Evolutionary conservation across 805 yeast species (phyloP), one percentile per base, ranked within the genome.

Genomic region (Lipomyces spencermartinsiae): DNA sequence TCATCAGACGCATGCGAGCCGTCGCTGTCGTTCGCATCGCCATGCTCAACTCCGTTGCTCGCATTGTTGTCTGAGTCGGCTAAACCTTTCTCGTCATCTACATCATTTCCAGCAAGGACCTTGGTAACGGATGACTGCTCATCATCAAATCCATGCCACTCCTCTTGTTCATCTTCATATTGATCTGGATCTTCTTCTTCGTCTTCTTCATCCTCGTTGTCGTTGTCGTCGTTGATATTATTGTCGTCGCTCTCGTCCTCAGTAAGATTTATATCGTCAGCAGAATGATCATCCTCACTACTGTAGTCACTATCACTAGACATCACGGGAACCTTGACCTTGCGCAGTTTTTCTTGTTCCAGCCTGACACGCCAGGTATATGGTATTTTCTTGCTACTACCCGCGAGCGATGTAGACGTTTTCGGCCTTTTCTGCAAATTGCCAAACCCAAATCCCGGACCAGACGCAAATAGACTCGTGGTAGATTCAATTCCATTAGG

Each of bases 281-380:
- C 49, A 16, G 49, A 43, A 43, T 12, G 10, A 39, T 16, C n/a
- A 16, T 19, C 66, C n/a, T 16, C n/a, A 12, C n/a, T 22, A 34
- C 58, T 39, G 29, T 51, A 53, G 22, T 89, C 90, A 73, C 89
- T 94, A 62, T 80, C 77, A 2, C 49, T 43, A 43, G 16, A 86
- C 92, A 60, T 88, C 92, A 58, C 88, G 92, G 3, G 64, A 37
- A 82, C 79, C 64, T 82, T 74, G 34, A 66, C 74, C 63, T 80
- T 81, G 59, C 83, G 80, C 59, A 79, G 79, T 56, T 85, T 86
- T 61, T 81, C 83, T 60, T 75, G 74, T 65, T 83, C 89, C 5
- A 89, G 76, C 69, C 80, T 81, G 53, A 83, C 83, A 74, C 89
- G 86, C 98, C 97, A 93, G 56, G 89, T 90, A 75, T 91, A 91